phyloP scores from a whole-genome alignment of 352 stramenopile genomes.

The Chrysophaeum taylorii region DNA sequence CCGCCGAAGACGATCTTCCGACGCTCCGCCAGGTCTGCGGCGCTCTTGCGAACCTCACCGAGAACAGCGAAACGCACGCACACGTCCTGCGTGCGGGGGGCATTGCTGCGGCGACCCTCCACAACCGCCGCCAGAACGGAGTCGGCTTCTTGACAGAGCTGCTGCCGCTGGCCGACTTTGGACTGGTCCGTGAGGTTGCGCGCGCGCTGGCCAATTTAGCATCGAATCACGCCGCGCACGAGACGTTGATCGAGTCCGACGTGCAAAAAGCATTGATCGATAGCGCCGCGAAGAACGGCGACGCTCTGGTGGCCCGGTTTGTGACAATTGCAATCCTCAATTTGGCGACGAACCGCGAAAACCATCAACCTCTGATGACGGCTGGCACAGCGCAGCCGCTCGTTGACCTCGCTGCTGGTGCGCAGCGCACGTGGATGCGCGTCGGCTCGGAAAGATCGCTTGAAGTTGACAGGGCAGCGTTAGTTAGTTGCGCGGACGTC shows the following conservation, averaged over 20 bases:
- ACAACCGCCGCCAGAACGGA: background rate
- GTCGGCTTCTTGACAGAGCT: conserved; percentile 19
- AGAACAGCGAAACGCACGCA: conserved; percentile 73
- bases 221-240: conserved; percentile 69
- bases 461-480: too few relatives aligned
- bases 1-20: conserved; percentile 57
- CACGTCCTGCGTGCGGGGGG: too few relatives aligned
- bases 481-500: conserved; percentile 23
- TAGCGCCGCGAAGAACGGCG: conserved; percentile 44
- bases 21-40: conserved; percentile 46
- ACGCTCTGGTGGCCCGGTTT: conserved; percentile 65
- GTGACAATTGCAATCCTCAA: conserved; percentile 75
- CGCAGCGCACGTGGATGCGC: conserved; percentile 24
- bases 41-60: conserved; percentile 77
- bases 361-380: conserved; percentile 56
- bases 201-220: conserved; percentile 51
- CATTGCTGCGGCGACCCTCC: conserved; percentile 49
- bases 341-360: conserved; percentile 64
- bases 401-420: conserved; percentile 44
- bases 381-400: conserved; percentile 48
- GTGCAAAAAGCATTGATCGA: conserved; percentile 56
- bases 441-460: conserved; percentile 26
- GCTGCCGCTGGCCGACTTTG: conserved; percentile 26
- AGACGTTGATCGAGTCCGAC: conserved; percentile 56
- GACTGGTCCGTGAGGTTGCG: conserved; percentile 42